Percentiles rank a stretch among this genome's conserved stretches.
These are phyloP conservation scores for Cercospora canescens DNA, from an alignment of 2,329 filamentous ascomycete species.

Conservation along the genomic window DNA sequence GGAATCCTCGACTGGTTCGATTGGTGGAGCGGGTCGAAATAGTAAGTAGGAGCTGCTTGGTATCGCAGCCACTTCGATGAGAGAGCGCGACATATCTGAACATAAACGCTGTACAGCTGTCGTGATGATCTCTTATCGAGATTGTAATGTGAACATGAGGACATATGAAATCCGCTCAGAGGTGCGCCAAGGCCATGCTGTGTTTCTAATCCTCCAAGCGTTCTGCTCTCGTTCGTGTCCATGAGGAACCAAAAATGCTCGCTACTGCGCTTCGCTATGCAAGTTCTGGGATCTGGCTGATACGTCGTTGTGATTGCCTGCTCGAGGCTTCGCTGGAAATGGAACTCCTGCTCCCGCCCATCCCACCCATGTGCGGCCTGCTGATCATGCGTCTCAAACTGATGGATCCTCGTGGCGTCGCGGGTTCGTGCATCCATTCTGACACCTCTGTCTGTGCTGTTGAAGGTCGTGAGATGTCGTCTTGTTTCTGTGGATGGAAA, in stretches of 20 bases:
- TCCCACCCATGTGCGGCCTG: background rate
- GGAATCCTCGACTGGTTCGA: constrained; percentile 29
- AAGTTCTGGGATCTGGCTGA: constrained; percentile 13
- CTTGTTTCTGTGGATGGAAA: constrained; percentile 11
- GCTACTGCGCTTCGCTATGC: background rate
- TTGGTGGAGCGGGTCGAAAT: constrained; percentile 5
- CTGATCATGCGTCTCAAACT: constrained; percentile 12
- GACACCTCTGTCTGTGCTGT: constrained; percentile 17
- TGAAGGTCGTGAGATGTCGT: constrained; percentile 9
- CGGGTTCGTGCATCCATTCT: constrained; percentile 15
- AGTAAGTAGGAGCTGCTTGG: background rate
- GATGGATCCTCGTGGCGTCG: constrained; percentile 9
- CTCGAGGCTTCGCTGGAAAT: constrained; percentile 10
- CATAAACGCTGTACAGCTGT: background rate
- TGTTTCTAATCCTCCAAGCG: background rate
- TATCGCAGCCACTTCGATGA: background rate
- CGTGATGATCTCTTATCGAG: background rate
- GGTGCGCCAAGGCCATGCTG: constrained; percentile 5
- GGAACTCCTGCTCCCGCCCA: background rate
- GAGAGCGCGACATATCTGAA: background rate
- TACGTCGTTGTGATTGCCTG: constrained; percentile 10
- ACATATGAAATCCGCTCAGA: background rate
- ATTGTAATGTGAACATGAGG: background rate
- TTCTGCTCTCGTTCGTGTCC: background rate
- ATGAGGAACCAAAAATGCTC: background rate